Evolutionary conservation across 768 basidiomycete genomes (phyloP).

Genomic region (Suillus bovinus): DNA sequence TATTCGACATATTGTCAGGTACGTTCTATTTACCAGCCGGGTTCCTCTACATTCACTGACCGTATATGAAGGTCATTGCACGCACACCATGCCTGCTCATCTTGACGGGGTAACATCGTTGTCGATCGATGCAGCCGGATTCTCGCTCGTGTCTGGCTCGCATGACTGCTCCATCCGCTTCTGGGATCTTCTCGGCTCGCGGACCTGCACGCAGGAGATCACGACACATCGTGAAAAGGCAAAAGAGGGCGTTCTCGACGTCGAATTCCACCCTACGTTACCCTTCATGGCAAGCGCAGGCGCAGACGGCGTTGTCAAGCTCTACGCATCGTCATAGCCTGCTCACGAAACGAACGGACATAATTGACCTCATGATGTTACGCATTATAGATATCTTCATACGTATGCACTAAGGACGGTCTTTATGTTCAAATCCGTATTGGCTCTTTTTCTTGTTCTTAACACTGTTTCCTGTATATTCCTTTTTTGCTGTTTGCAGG

Average conservation of each 20-base stretch:
- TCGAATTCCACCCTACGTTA: constrained; percentile 80
- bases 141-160: constrained; percentile 84
- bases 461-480: constrained; percentile 8
- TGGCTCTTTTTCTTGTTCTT: constrained; percentile 12
- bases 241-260: constrained; percentile 86
- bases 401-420: constrained; percentile 28
- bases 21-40: constrained; percentile 24
- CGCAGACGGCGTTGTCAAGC: constrained; percentile 92
- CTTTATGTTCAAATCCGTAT: constrained; percentile 22
- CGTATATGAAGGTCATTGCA: constrained; percentile 66
- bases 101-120: constrained; percentile 90
- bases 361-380: constrained; percentile 10
- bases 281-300: constrained; percentile 92
- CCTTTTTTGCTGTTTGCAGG: constrained; percentile 7
- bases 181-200: constrained; percentile 87
- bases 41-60: constrained; percentile 9
- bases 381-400: constrained; percentile 20
- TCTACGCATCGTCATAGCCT: constrained; percentile 82
- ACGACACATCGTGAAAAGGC: constrained; percentile 88
- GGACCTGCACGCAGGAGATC: constrained; percentile 86
- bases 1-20: constrained; percentile 87
- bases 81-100: constrained; percentile 88
- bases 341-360: neutral
- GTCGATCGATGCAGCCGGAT: constrained; percentile 84
- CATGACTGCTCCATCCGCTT: constrained; percentile 94